Percentiles rank a stretch among this genome's conserved stretches.
Evolutionary conservation across 2,329 filamentous ascomycete species (phyloP).

Genomic region (Pseudodiploospora longispora): DNA sequence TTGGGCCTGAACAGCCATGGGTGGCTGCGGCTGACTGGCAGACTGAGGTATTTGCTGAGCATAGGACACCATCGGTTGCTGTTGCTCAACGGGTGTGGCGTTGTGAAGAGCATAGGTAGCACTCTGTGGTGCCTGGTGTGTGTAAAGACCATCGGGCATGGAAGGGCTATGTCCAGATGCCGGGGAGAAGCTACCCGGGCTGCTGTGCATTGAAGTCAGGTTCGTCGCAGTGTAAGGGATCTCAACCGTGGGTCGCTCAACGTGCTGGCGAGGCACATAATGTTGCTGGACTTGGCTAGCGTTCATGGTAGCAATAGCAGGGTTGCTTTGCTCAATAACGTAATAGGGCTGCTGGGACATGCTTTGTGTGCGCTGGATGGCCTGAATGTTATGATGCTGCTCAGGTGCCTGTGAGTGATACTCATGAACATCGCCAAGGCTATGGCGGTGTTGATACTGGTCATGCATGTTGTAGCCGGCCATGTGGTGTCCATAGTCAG

Average conservation of each 20-base stretch:
- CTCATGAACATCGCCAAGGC: conserved; percentile 35
- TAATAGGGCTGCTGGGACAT: conserved; percentile 44
- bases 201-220: conserved; percentile 48
- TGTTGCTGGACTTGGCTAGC: conserved; percentile 42
- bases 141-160: conserved; percentile 48
- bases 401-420: conserved; percentile 25
- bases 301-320: conserved; percentile 54
- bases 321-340: conserved; percentile 53
- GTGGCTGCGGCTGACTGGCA: conserved; percentile 24
- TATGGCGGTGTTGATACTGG: conserved; percentile 39
- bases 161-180: conserved; percentile 45
- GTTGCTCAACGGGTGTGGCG: conserved; percentile 39
- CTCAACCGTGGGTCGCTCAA: conserved; percentile 38
- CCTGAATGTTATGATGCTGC: conserved; percentile 35
- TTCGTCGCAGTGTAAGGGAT: conserved; percentile 42
- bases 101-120: conserved; percentile 41
- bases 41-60: conserved; percentile 33
- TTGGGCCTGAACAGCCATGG: conserved; percentile 27
- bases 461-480: conserved; percentile 33
- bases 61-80: conserved; percentile 34
- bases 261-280: conserved; percentile 42
- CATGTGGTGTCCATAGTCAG: conserved; percentile 46
- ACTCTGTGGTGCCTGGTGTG: conserved; percentile 42
- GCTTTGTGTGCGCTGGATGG: conserved; percentile 41
- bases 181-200: conserved; percentile 50